Evolutionary conservation across 495 filamentous ascomycete genomes (phyloP).

Genomic region (Xanthoparmelia taractica): DNA sequence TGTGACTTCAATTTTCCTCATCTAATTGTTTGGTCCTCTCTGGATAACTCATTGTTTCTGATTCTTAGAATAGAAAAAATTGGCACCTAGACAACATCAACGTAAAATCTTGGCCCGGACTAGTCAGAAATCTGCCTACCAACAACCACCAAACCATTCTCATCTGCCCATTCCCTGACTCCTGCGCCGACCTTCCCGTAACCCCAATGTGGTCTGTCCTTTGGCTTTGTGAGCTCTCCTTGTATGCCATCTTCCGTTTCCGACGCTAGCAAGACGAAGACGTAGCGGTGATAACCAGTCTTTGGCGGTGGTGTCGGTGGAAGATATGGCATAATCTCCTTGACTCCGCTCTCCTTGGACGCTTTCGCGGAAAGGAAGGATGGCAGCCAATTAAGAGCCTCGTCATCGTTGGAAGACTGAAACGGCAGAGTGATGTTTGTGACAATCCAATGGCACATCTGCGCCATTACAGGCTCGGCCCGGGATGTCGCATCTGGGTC

Average conservation of each 20-base stretch:
- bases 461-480: constrained; percentile 56
- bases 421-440: constrained; percentile 34
- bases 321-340: constrained; percentile 49
- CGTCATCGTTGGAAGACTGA: constrained; percentile 16
- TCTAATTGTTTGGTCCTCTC: too few species aligned
- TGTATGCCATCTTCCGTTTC: constrained; percentile 29
- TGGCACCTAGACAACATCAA: constrained; percentile 40
- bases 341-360: constrained; percentile 14
- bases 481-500: constrained; percentile 65
- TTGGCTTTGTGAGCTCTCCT: constrained; percentile 44
- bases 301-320: constrained; percentile 55
- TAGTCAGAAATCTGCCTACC: constrained; percentile 41
- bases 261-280: constrained; percentile 50
- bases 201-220: constrained; percentile 57
- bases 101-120: neutral
- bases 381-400: constrained; percentile 20
- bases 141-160: constrained; percentile 53
- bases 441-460: constrained; percentile 67
- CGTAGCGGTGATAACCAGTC: constrained; percentile 63
- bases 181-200: constrained; percentile 47
- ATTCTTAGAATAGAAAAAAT: constrained; percentile 59
- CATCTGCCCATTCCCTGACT: constrained; percentile 53
- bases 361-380: neutral
- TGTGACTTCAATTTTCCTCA: too few species aligned
- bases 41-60: constrained; percentile 42